Base-by-base conservation (phyloP, 83 land plant genomes). In the Picea mariana region DNA sequence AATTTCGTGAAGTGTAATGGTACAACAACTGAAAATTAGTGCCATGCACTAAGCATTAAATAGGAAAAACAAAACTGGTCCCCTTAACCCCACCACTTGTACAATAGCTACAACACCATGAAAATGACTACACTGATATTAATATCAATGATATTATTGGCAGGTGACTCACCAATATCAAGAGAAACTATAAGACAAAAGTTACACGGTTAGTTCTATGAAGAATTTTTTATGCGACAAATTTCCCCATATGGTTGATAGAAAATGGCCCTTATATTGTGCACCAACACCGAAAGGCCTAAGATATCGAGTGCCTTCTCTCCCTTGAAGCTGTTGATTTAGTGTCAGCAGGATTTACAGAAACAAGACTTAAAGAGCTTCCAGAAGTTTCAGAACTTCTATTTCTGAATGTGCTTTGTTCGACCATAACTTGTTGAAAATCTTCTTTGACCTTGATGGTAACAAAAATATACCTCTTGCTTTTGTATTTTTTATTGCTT, bases 351-450 rank as follows among this genome's bases (percentile, higher is more conserved):
- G 76, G 80, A 75, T 82, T 77, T 17, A 52, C 67, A 11, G 87
- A 85, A 24, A 52, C 71, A 18, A 84, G 87, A 76, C 87, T 85
- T 80, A 60, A 80, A 11, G 84, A 85, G 34, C 87, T 82, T 26
- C 87, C 87, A 5, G 84, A 82, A 17, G 77, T 85, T 15, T 85
- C 87, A 4, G 87, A 85, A 40, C 80, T 79, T 67, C 72, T 77
- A 63, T 65, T 75, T 71, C 62, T 24, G 79, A 77, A 52, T 81
- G 79, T 27, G 80, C 88, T 38, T 82, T 85, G 12, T 49, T 47
- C 21, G 88, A 84, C 86, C 86, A 89, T 2, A 89, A 76, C 81
- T 85, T 89, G 86, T 79, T 85, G 58, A 89, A 76, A n/a, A 91
- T 80, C 85, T 84, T 89, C 86, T 82, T 87, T 8, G 93, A 83